phyloP scores from a whole-genome alignment of 2,329 filamentous ascomycete genomes.

The Ophiobolus disseminans region DNA sequence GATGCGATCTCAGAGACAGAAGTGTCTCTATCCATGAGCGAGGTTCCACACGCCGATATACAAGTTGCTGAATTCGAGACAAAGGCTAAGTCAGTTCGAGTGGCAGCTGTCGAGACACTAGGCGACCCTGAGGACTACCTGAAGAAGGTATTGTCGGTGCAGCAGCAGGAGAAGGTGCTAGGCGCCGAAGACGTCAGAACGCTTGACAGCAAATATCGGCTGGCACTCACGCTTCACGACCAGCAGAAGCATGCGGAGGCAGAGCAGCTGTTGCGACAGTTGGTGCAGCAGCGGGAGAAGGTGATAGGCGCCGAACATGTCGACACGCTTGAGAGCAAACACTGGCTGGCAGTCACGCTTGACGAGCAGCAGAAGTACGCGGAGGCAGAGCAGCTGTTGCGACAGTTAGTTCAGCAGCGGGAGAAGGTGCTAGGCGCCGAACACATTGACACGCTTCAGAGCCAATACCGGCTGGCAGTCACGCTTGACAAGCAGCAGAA shows the following conservation, averaged over 20 bases:
- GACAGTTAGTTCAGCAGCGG: too few species aligned
- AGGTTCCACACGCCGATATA: too few species aligned
- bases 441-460: conserved; percentile 3
- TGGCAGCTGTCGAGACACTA: too few species aligned
- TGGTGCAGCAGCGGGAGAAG: neutral
- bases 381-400: conserved; percentile 7
- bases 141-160: too few species aligned
- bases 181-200: too few species aligned
- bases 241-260: neutral
- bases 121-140: too few species aligned
- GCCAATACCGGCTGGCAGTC: neutral
- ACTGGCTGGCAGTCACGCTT: conserved; percentile 2
- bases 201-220: too few species aligned
- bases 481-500: conserved; percentile 2
- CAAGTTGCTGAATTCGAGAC: too few species aligned
- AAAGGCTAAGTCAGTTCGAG: too few species aligned
- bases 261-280: neutral
- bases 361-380: conserved; percentile 7
- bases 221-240: neutral
- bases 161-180: too few species aligned
- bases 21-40: too few species aligned
- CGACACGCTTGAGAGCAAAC: conserved; percentile 1
- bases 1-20: too few species aligned
- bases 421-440: conserved; percentile 7
- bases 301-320: neutral